These are phyloP conservation scores for Euphorbia tirucalli DNA, from an alignment of 345 rosid species.

Conservation along the genomic window DNA sequence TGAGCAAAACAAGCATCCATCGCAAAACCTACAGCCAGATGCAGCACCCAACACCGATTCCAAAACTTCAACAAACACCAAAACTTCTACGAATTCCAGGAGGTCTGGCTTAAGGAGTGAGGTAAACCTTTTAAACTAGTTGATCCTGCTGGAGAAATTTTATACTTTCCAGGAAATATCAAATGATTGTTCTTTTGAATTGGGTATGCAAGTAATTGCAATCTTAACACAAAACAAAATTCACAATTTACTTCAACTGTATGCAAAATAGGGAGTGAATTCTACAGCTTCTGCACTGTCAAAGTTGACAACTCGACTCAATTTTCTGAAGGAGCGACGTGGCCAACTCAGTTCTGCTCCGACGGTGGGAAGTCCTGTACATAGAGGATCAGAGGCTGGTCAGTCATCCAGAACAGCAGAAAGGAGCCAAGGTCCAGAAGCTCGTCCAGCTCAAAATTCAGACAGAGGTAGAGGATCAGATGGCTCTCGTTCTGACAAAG, in stretches of 20 bases:
- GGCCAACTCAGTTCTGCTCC: slow-evolving; percentile 44
- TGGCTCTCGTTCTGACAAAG: slow-evolving; percentile 16
- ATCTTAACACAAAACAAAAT: not conserved
- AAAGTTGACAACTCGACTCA: slow-evolving; percentile 73
- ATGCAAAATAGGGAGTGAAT: slow-evolving; percentile 44
- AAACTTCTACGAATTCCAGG: slow-evolving; percentile 41
- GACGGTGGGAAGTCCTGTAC: slow-evolving; percentile 13
- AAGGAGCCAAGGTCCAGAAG: slow-evolving; percentile 15
- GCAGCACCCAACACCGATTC: slow-evolving; percentile 35
- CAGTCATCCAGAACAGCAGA: slow-evolving; percentile 1
- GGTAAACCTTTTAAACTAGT: slow-evolving; percentile 41
- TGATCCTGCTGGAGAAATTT: not conserved
- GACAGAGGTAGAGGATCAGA: slow-evolving; percentile 8
- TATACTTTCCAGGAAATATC: not conserved
- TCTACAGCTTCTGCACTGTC: slow-evolving; percentile 59
- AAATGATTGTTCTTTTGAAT: not conserved
- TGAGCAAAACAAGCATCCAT: slow-evolving; percentile 37
- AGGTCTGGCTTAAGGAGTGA: slow-evolving; percentile 61
- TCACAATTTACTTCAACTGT: not conserved
- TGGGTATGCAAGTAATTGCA: not conserved
- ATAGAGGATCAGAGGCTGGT: slow-evolving; percentile 15
- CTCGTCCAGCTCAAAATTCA: not conserved
- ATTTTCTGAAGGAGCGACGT: slow-evolving; percentile 81
- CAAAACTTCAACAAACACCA: slow-evolving; percentile 39
- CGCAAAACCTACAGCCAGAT: slow-evolving; percentile 40